Conservation (phyloP, 2,329 filamentous ascomycete genomes). For the Aspergillus sergii region DNA sequence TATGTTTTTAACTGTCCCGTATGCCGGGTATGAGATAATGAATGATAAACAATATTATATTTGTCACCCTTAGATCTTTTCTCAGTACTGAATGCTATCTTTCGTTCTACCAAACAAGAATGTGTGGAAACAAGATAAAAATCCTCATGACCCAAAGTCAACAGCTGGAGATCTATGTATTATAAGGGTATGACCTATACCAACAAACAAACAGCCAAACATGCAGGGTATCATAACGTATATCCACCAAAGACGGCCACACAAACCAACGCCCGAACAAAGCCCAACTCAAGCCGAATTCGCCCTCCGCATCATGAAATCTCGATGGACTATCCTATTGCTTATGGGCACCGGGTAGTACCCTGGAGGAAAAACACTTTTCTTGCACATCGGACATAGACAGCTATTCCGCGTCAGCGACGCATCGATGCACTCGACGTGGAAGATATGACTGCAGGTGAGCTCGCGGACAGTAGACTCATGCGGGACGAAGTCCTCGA, state of each 20-base stretch:
- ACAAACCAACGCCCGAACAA: background rate
- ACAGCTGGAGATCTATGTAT: slow-evolving; percentile 50
- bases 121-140: background rate
- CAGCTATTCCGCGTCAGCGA: slow-evolving; percentile 79
- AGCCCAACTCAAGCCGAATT: background rate
- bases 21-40: background rate
- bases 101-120: background rate
- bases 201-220: background rate
- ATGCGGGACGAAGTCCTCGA: slow-evolving; percentile 74
- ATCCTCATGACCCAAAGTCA: background rate
- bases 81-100: background rate
- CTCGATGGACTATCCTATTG: slow-evolving; percentile 82
- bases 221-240: slow-evolving; percentile 4
- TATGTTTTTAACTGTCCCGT: background rate
- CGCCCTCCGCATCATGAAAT: slow-evolving; percentile 57
- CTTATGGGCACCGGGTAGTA: slow-evolving; percentile 70
- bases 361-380: slow-evolving; percentile 72
- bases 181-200: background rate
- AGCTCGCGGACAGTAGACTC: slow-evolving; percentile 78
- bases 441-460: slow-evolving; percentile 89
- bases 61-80: background rate
- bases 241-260: background rate
- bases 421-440: slow-evolving; percentile 86
- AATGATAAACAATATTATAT: background rate
- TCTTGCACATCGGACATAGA: slow-evolving; percentile 89